Evolutionary conservation across 2,329 filamentous ascomycete genomes (phyloP), one percentile per base, ranked within the genome.

Genomic region (Parafenestella ontariensis): DNA sequence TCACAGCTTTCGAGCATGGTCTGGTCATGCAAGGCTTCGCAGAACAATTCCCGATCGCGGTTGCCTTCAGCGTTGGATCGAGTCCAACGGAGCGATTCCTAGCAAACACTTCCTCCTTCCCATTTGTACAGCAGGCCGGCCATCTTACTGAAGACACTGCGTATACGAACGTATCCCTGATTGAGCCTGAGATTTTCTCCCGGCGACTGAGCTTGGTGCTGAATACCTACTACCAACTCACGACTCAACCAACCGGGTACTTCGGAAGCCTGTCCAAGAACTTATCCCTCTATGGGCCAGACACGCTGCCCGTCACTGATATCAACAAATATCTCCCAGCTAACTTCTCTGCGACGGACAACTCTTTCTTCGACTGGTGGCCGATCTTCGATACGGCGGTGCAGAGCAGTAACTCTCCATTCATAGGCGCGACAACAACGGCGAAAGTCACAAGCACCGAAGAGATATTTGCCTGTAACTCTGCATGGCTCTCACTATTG

Each of bases 201-300:
- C 45, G 24, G 15, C 46, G 69, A 39, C 34, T 75, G 1, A 59
- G 54, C 20, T 26, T 65, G 5, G 43, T 68, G 0, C 10, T 74
- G 2, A 76, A 75, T 46, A 75, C 73, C 0, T 76, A 64, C 39
- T 72, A 64, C 31, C 73, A 76, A 34, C 45, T 75, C 2, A 71
- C 28, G 1, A 54, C 60, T 1, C 56, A 59, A 8, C 62, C 73
- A 1, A 52, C 59, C 0, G 70, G 59, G 0, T 74, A 68, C 28
- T 61, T 69, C 3, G 70, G 65, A 2, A 56, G 48, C 28, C 28
- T 73, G 4, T 42, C 68, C 0, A 17, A 20, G 0, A 71, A 73
- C 29, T 17, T 69, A 3, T 65, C 70, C 1, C 7, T 41, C 0
- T 73, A 67, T 34, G 69, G 71, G 2, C 69, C 61, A 2, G 70